A percentile compares a stretch with the other conserved stretches of the same genome.
phyloP scores from a whole-genome alignment of 2,329 filamentous ascomycete genomes.

The Tolypocladium ophioglossoides region DNA sequence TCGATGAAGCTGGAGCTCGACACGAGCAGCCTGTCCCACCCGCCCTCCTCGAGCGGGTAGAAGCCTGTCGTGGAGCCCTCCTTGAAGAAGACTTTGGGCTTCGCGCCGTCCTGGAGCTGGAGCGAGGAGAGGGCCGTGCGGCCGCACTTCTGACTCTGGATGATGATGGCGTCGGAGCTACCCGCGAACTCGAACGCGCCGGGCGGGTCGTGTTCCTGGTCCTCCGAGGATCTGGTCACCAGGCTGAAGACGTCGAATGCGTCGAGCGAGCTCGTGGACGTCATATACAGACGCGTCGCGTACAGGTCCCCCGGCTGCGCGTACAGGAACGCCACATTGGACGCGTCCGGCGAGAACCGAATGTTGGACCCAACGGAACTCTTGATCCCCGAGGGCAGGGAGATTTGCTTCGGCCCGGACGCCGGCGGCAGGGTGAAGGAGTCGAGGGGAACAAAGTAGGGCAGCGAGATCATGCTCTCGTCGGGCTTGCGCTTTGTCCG shows the following conservation, averaged over 20 bases:
- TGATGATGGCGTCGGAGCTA: slow-evolving; percentile 20
- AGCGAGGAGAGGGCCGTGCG: slow-evolving; percentile 21
- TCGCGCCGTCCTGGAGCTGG: slow-evolving; percentile 16
- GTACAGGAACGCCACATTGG: slow-evolving; percentile 23
- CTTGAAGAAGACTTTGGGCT: slow-evolving; percentile 13
- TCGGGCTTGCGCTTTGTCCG: slow-evolving; percentile 3
- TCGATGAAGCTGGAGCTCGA: slow-evolving; percentile 27
- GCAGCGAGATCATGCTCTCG: slow-evolving; percentile 7
- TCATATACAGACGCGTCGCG: slow-evolving; percentile 19
- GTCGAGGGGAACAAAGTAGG: slow-evolving; percentile 22
- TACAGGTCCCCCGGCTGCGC: slow-evolving; percentile 10
- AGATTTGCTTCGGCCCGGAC: slow-evolving; percentile 13
- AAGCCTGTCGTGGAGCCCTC: slow-evolving; percentile 17
- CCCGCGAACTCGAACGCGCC: slow-evolving; percentile 23
- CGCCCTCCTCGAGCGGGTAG: slow-evolving; percentile 14
- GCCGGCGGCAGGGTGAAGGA: slow-evolving; percentile 16
- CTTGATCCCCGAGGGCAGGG: slow-evolving; percentile 5
- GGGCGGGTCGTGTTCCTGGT: slow-evolving; percentile 17
- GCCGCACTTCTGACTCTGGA: slow-evolving; percentile 22
- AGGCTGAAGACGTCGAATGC: slow-evolving; percentile 4
- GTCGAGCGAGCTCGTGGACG: slow-evolving; percentile 7
- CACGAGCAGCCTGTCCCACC: slow-evolving; percentile 21
- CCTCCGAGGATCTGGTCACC: background rate
- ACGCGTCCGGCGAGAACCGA: slow-evolving; percentile 25
- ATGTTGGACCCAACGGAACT: slow-evolving; percentile 13